Conservation (phyloP, 441 rosid species). For the Rhodomyrtus psidioides region DNA sequence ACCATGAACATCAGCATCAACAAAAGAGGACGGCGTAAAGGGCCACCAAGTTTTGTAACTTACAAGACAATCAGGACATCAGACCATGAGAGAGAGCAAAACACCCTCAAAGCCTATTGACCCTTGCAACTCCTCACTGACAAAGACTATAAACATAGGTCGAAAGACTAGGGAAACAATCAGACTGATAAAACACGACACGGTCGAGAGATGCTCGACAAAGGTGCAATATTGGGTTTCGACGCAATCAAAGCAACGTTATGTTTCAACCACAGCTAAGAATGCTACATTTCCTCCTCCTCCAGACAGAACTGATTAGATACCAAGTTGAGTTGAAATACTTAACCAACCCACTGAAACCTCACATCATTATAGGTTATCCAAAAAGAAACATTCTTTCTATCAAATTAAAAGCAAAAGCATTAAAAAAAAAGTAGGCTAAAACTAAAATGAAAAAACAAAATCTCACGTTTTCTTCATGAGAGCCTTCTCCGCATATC, state of each 20-base stretch:
- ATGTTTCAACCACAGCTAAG: background rate
- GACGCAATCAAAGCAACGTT: background rate
- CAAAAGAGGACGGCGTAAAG: background rate
- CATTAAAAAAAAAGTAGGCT: background rate
- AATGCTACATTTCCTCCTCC: background rate
- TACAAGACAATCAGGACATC: background rate
- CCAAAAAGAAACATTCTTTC: background rate
- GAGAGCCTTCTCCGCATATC: constrained; percentile 85
- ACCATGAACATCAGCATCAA: no score
- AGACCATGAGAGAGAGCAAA: background rate
- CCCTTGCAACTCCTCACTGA: background rate
- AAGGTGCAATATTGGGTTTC: background rate
- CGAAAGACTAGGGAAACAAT: background rate
- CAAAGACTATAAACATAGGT: background rate
- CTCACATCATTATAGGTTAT: background rate
- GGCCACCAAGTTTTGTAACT: background rate
- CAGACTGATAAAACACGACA: background rate
- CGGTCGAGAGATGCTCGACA: background rate
- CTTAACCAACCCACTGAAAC: background rate
- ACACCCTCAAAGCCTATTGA: background rate
- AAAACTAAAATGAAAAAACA: background rate
- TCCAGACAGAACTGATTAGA: background rate
- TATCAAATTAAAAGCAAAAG: background rate
- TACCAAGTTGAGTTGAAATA: background rate
- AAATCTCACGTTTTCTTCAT: constrained; percentile 86